Conservation (phyloP, 257 asterid species). For the Petunia axillaris region DNA sequence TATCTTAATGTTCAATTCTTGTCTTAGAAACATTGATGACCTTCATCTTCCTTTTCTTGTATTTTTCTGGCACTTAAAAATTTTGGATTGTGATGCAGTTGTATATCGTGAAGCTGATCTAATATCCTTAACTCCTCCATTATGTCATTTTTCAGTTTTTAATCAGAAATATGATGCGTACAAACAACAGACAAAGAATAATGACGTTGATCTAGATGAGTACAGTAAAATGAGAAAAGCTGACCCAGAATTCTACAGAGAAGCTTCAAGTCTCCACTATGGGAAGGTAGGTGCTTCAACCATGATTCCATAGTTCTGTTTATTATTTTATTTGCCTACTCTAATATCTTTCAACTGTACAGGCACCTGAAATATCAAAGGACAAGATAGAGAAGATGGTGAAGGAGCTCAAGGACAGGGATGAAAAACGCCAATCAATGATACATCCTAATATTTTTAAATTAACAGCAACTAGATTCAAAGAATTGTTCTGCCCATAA, state of each 20-base stretch:
- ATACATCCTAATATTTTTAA: too few relatives aligned
- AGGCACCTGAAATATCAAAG: constrained; percentile 75
- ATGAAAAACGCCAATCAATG: constrained; percentile 63
- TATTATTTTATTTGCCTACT: not conserved
- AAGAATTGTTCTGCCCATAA: too few relatives aligned
- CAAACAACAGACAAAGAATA: constrained; percentile 77
- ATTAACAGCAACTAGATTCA: too few relatives aligned
- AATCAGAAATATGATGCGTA: constrained; percentile 84
- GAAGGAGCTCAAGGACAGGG: constrained; percentile 85
- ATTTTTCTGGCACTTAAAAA: not conserved
- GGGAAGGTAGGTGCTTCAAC: constrained; percentile 63
- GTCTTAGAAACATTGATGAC: not conserved
- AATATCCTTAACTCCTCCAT: not conserved
- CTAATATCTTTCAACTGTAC: constrained; percentile 26
- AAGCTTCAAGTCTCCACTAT: constrained; percentile 96
- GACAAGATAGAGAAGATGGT: constrained; percentile 88
- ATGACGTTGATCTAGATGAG: constrained; percentile 69
- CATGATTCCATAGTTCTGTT: not conserved
- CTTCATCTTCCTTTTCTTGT: not conserved
- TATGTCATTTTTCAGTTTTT: constrained; percentile 59
- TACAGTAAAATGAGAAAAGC: constrained; percentile 79
- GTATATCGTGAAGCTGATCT: constrained; percentile 8
- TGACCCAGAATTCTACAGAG: constrained; percentile 92
- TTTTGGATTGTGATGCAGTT: constrained; percentile 19
- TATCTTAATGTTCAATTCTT: not conserved